Conservation (phyloP, 306 rosid species). For the Vachellia collinsii region DNA sequence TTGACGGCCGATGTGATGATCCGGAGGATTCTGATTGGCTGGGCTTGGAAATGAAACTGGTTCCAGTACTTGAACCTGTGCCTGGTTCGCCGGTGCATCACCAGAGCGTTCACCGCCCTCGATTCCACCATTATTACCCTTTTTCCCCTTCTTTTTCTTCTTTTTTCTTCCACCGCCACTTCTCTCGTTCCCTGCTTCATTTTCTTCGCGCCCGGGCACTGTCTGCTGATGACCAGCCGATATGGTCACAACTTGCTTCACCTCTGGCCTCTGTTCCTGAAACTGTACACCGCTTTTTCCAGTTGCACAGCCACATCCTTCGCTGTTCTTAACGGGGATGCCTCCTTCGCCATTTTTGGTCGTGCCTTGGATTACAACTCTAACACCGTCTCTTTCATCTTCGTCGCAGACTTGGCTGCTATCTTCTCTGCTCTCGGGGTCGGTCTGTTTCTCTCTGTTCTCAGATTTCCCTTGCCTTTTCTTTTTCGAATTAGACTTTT, state of each 20-base stretch:
- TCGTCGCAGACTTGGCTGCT: slow-evolving; percentile 48
- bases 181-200: slow-evolving; percentile 30
- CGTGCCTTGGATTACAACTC: slow-evolving; percentile 46
- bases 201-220: slow-evolving; percentile 13
- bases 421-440: slow-evolving; percentile 49
- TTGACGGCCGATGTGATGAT: slow-evolving; percentile 34
- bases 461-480: slow-evolving; percentile 44
- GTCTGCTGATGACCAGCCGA: slow-evolving; percentile 45
- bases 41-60: slow-evolving; percentile 27
- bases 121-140: slow-evolving; percentile 26
- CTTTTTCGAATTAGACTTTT: slow-evolving; percentile 40
- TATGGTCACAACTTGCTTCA: slow-evolving; percentile 42
- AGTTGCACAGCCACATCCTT: slow-evolving; percentile 19
- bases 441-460: slow-evolving; percentile 48
- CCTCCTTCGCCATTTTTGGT: slow-evolving; percentile 23
- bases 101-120: slow-evolving; percentile 40
- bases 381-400: slow-evolving; percentile 43
- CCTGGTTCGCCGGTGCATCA: slow-evolving; percentile 33
- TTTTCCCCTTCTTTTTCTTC: slow-evolving; percentile 59
- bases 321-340: background rate
- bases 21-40: slow-evolving; percentile 52
- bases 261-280: slow-evolving; percentile 46
- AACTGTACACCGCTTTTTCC: slow-evolving; percentile 42
- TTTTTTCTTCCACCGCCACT: slow-evolving; percentile 37
- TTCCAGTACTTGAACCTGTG: slow-evolving; percentile 32